Evolutionary conservation across 495 filamentous ascomycete genomes (phyloP).

Genomic region (Penicillium alfredii): DNA sequence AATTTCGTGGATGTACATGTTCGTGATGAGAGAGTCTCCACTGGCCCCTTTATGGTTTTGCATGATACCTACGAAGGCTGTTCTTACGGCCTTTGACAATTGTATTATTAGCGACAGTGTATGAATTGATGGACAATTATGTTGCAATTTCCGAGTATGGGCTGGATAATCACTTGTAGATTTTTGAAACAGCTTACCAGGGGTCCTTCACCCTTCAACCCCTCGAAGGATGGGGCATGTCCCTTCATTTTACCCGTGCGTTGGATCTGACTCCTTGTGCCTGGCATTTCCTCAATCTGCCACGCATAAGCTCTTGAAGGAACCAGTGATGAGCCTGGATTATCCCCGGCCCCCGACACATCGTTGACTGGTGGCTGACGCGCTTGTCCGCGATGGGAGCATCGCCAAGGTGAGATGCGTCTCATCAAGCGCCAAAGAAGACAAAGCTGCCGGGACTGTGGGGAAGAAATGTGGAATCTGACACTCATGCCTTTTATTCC

Average conservation of each 20-base stretch:
- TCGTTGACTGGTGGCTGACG: neutral
- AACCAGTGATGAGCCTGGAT: too few species aligned
- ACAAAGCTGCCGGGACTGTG: too few species aligned
- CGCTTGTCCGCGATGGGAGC: neutral
- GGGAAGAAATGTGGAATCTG: too few species aligned
- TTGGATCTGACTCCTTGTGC: too few species aligned
- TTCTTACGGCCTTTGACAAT: neutral
- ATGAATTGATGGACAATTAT: conserved; percentile 5
- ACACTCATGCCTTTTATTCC: conserved; percentile 3
- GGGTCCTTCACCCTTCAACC: too few species aligned
- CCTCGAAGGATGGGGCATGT: too few species aligned
- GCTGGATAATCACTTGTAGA: neutral
- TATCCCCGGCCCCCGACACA: too few species aligned
- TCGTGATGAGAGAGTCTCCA: too few species aligned
- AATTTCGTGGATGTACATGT: conserved; percentile 1
- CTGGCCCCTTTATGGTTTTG: too few species aligned
- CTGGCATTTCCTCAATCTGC: too few species aligned
- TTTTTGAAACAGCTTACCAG: neutral
- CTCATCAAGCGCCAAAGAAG: neutral
- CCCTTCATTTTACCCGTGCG: too few species aligned
- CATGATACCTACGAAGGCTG: conserved; percentile 2
- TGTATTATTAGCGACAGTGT: conserved; percentile 2
- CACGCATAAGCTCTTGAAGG: too few species aligned
- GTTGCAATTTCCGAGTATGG: neutral
- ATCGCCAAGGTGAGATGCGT: neutral